Base-by-base conservation (phyloP, 306 rosid genomes). In the Vigna nakashimae region DNA sequence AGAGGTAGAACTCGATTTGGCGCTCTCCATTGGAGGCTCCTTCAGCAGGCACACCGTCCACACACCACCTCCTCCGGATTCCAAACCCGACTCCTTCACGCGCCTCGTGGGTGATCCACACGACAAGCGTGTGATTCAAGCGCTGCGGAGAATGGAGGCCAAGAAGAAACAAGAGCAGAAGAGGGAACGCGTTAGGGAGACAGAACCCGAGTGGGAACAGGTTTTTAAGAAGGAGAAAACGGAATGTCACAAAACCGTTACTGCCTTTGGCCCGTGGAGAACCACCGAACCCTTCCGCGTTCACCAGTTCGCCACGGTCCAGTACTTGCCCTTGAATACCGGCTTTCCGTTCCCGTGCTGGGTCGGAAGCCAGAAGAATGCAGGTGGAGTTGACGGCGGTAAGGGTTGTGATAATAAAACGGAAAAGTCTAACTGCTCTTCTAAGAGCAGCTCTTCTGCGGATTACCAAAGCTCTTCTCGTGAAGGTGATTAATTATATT, bases 1-100 rank as follows among this genome's bases (percentile, higher is more conserved):
- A n/a, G 90, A 88, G 76, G 18, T 88, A 1, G 92, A 87, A 69
- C 90, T 93, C 2, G 98, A 91, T 77, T 87, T 93, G 30, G 91
- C 82, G 2, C 76, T 93, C 65, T 86, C 97, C 7, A 88, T 91
- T 0, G 97, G 97, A 1, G 88, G 97, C 2, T 51, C 79, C 78
- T 86, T 87, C 43, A 53, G 81, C 20, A 91, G 32, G 18, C 53
- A 7, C 6, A 36, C 80, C 2, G 86, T 20, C 1, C 26, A 80
- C 9, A 80, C 82, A 4, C 17, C 62, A 7, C 75, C n/a, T 46
- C 65, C 80, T 46, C 65, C 80, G 11, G 77, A 57, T 72, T 71
- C 58, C 6, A 60, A 16, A 7, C 5, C 51, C 17, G 58, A 42
- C 11, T 43, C 5, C 4, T 43, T 43, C 7, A 43, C 49, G 45